Percentiles rank a stretch among this genome's conserved stretches.
Conservation (phyloP, 2,329 filamentous ascomycete species). For the Magnaporthiopsis incrustans region DNA sequence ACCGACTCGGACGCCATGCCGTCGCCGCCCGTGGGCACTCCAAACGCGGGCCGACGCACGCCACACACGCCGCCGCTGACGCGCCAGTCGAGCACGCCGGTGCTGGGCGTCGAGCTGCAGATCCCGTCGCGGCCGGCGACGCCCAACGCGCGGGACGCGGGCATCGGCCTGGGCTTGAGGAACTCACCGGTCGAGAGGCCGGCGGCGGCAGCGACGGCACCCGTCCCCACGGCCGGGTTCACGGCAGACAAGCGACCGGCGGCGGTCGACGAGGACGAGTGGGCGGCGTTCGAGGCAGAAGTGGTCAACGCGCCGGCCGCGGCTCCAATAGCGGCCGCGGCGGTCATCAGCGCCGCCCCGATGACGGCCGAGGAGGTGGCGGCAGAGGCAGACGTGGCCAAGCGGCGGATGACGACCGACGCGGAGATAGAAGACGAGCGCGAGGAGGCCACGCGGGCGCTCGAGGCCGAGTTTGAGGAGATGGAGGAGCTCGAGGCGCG, state of each 20-base stretch:
- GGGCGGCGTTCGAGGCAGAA: conserved; percentile 81
- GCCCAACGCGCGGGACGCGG: conserved; percentile 33
- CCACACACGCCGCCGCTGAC: conserved; percentile 30
- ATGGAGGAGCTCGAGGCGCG: conserved; percentile 73
- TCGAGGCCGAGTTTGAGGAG: conserved; percentile 74
- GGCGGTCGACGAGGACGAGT: conserved; percentile 67
- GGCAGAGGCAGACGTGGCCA: conserved; percentile 40
- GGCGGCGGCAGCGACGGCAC: conserved; percentile 10
- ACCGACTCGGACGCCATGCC: conserved; percentile 5
- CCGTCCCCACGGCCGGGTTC: conserved; percentile 11
- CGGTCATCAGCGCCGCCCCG: conserved; percentile 61
- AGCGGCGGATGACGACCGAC: conserved; percentile 47
- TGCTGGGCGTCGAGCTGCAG: conserved; percentile 50
- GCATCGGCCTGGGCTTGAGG: conserved; percentile 31
- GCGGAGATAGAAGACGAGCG: conserved; percentile 55
- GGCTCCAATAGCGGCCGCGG: conserved; percentile 24
- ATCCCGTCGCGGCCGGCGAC: conserved; percentile 59
- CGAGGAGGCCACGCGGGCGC: conserved; percentile 65
- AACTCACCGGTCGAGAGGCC: conserved; percentile 29
- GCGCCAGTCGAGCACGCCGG: conserved; percentile 43
- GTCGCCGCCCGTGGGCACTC: conserved; percentile 3
- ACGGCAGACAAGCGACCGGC: conserved; percentile 3
- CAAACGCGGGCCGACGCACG: conserved; percentile 7
- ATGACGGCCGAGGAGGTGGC: conserved; percentile 57
- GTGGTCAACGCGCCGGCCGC: conserved; percentile 41